Conservation (phyloP, 2,329 filamentous ascomycete genomes). For the Aureobasidium sp. region DNA sequence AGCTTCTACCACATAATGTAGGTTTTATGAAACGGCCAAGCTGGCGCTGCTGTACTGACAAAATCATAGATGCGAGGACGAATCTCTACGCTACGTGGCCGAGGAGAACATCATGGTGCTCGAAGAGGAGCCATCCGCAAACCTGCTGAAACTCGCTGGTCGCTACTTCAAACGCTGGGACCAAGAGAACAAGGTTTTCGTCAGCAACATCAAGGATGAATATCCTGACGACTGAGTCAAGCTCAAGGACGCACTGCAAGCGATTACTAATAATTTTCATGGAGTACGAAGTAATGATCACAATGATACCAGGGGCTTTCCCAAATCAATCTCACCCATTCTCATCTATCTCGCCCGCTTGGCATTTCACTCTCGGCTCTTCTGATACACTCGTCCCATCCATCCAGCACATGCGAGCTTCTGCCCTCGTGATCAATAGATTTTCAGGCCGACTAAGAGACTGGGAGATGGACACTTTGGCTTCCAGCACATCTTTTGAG, state of each 20-base stretch:
- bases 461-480: no score
- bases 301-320: neutral
- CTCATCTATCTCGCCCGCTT: neutral
- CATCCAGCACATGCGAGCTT: no score
- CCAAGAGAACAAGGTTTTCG: constrained; percentile 55
- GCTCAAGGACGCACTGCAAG: neutral
- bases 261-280: neutral
- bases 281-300: neutral
- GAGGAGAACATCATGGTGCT: constrained; percentile 74
- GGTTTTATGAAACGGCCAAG: constrained; percentile 35
- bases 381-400: no score
- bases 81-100: constrained; percentile 65
- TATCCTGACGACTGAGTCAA: constrained; percentile 72
- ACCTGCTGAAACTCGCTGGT: constrained; percentile 65
- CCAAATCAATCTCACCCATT: neutral
- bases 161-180: constrained; percentile 88
- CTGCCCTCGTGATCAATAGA: no score
- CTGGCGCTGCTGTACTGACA: neutral
- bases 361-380: no score
- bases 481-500: no score
- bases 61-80: constrained; percentile 53
- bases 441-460: no score
- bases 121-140: constrained; percentile 41
- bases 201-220: constrained; percentile 75
- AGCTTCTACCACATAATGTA: constrained; percentile 84